These are phyloP conservation scores for Cutaneotrichosporon spelunceum DNA, from an alignment of 1,284 basidiomycete genomes.

Conservation along the genomic window DNA sequence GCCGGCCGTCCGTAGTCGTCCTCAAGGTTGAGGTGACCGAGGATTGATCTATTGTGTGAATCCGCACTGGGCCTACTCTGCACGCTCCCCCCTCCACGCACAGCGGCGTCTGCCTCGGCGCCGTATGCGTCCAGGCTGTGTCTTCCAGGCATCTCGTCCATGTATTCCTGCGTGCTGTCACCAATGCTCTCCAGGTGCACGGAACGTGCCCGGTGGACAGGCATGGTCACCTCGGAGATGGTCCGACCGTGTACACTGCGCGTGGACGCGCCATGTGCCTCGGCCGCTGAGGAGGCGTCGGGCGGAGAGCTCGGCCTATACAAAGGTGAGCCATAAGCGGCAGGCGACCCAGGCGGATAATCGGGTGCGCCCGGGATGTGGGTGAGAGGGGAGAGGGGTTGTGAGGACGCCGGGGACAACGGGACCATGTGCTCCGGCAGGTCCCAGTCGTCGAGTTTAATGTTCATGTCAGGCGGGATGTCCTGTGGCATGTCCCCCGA, in stretches of 20 bases:
- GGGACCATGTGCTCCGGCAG: conserved; percentile 8
- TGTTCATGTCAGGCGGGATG: background rate
- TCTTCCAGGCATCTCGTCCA: conserved; percentile 12
- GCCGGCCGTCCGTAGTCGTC: conserved; percentile 17
- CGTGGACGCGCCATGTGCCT: conserved; percentile 12
- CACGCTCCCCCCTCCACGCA: conserved; percentile 11
- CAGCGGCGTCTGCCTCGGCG: conserved; percentile 9
- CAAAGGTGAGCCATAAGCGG: background rate
- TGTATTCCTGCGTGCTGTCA: conserved; percentile 9
- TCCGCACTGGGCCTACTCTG: background rate
- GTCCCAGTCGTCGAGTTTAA: conserved; percentile 6
- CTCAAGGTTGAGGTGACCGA: conserved; percentile 17
- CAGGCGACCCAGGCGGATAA: background rate
- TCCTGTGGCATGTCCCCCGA: background rate
- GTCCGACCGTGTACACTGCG: conserved; percentile 5
- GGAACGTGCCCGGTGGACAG: conserved; percentile 18
- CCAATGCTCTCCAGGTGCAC: conserved; percentile 25
- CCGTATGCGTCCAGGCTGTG: conserved; percentile 6
- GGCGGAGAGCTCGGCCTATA: background rate
- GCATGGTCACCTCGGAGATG: conserved; percentile 15
- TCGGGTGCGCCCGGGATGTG: background rate
- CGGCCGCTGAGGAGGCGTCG: background rate
- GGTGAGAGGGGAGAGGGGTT: background rate
- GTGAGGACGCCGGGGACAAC: background rate
- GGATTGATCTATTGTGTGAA: background rate